These are phyloP conservation scores for Scedosporium dehoogii DNA, from an alignment of 2,329 filamentous ascomycete genomes.

Conservation along the genomic window DNA sequence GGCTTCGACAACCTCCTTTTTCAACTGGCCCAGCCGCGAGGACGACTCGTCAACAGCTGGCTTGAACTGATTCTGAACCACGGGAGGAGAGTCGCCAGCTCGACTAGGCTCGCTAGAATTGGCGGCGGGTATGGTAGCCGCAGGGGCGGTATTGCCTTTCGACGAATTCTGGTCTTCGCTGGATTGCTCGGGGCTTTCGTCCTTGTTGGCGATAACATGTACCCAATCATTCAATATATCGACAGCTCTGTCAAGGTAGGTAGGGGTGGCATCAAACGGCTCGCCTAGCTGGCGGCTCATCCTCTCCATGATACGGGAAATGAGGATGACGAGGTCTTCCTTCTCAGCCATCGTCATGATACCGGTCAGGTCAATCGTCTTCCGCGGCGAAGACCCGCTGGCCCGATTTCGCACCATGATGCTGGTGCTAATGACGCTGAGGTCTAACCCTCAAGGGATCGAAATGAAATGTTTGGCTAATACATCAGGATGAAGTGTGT, in stretches of 20 bases:
- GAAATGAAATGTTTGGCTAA: too few species aligned
- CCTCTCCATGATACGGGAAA: constrained; percentile 41
- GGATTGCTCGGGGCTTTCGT: background rate
- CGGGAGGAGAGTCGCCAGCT: too few species aligned
- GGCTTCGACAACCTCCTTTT: constrained; percentile 56
- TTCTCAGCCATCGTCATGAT: constrained; percentile 38
- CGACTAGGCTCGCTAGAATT: background rate
- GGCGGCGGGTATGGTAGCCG: background rate
- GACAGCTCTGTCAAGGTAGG: constrained; percentile 20
- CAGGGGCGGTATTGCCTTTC: constrained; percentile 20
- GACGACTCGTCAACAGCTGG: constrained; percentile 20
- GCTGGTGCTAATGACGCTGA: too few species aligned
- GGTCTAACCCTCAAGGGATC: too few species aligned
- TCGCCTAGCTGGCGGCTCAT: constrained; percentile 43
- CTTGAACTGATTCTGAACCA: constrained; percentile 5
- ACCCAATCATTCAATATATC: constrained; percentile 23
- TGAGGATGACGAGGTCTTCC: constrained; percentile 40
- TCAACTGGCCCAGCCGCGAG: constrained; percentile 51
- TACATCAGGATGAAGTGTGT: too few species aligned
- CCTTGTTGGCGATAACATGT: constrained; percentile 12
- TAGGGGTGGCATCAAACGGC: constrained; percentile 38
- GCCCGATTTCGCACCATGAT: constrained; percentile 29
- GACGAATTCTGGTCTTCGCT: constrained; percentile 11
- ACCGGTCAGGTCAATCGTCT: constrained; percentile 40
- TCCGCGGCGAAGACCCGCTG: constrained; percentile 23